Evolutionary conservation across 495 filamentous ascomycete genomes (phyloP).

Genomic region (Penicillium paradoxum): DNA sequence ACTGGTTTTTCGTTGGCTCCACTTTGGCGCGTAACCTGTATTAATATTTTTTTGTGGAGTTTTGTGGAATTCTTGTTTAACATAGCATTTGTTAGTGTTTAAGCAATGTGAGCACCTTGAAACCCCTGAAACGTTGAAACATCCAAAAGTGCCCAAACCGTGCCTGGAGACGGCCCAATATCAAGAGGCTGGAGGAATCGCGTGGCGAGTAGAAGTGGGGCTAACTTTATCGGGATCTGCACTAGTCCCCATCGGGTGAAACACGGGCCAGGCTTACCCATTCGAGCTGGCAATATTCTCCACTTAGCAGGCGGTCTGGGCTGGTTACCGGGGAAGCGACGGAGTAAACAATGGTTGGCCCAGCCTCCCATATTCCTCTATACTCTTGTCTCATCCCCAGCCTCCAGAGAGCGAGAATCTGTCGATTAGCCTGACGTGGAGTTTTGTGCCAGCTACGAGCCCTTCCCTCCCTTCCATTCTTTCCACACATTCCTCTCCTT

Average conservation of each 20-base stretch:
- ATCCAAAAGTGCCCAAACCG: not conserved
- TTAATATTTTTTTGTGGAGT: not conserved
- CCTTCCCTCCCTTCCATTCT: constrained; percentile 27
- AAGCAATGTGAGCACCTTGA: not conserved
- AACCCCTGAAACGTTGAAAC: not conserved
- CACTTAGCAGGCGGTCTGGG: constrained; percentile 28
- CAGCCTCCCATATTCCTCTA: constrained; percentile 41
- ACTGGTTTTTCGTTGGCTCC: constrained; percentile 3
- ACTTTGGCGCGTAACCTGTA: constrained; percentile 5
- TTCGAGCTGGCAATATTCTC: constrained; percentile 9
- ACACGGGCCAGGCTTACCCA: constrained; percentile 1
- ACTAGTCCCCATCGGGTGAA: constrained; percentile 19
- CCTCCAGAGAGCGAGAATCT: constrained; percentile 29
- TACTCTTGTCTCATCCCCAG: constrained; percentile 32
- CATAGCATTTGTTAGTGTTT: constrained; percentile 11
- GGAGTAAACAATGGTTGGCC: constrained; percentile 47
- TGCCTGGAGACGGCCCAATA: not conserved
- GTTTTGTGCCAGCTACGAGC: constrained; percentile 33
- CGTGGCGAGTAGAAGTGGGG: constrained; percentile 20
- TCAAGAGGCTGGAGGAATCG: constrained; percentile 20
- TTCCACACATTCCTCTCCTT: constrained; percentile 29
- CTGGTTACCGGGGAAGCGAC: constrained; percentile 36
- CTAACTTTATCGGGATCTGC: constrained; percentile 14
- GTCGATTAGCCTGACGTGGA: constrained; percentile 27
- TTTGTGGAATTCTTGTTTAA: constrained; percentile 3